Evolutionary conservation across 148 eudicot genomes (phyloP), one percentile per base, ranked within the genome.

Genomic region (Camellia japonica): DNA sequence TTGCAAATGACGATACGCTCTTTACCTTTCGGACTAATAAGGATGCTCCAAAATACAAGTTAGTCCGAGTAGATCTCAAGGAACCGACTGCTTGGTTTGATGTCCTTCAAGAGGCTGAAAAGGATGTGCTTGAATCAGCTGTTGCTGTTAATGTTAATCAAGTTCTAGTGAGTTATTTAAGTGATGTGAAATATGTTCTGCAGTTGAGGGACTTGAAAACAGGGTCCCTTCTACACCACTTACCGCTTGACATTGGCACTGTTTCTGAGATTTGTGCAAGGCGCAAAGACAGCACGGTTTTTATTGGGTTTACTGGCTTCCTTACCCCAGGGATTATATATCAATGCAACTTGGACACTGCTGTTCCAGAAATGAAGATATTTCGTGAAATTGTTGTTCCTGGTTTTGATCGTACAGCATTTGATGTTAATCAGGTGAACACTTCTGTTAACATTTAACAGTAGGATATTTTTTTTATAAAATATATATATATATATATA

Each of bases 231-330:
- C 75, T 90, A 82, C 94, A 90, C 84, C 79, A 86, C 68, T 82
- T 96, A 78, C 97, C 98, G 49, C 88, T 93, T 80, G 99, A 96
- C 72, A 96, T 96, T 80, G 99, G 99, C 66, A 77, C 95, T 7
- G 94, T 93, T 64, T 85, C 85, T 76, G 93, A 82, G 67, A 83
- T 96, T 85, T 92, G 95, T 86, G 89, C 87, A 46, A 80, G 88
- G 71, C 88, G 99, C 0, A 82, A 93, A 83, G 94, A 96, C 78
- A 87, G 78, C 46, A 75, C 76, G 8, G 61, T 93, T 54, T 96
- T 96, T 79, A 78, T 93, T 77, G 88, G 85, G 75, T 92, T 92
- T 87, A 87, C 91, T 38, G 92, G 97, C 93, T 96, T 96, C 84
- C 87, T 96, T 15, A 81, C 93, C 77, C 99, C 99, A 2, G 94